Base-by-base conservation (phyloP, 1,139 yeast species). In the Zygoascus sp. region DNA sequence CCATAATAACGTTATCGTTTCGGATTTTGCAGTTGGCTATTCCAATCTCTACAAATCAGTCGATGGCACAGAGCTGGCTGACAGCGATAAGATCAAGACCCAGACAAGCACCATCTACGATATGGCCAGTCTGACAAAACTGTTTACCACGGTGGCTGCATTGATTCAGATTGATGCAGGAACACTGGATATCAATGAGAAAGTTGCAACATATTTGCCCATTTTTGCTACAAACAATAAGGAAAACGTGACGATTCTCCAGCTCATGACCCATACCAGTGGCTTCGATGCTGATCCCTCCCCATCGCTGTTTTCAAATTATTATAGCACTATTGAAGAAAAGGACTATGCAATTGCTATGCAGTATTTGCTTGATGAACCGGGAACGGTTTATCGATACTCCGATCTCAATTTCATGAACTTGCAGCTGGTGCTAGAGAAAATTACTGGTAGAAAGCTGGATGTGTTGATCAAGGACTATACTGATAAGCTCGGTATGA, bases 281-380 rank as follows among this genome's bases (percentile, higher is more conserved):
- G 56, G 56, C 11, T 52, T 51, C 23, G 49, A 50, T 15, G 46
- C 53, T 13, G 54, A 52, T 19, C 56, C 56, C 10, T 27, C 28
- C 15, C 55, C 55, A 3, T 21, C 41, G 11, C 43, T 52, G 20
- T 23, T 38, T 16, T 38, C 34, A 22, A 41, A 43, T 7, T 34
- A 39, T 21, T 17, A 32, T 9, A 5, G 11, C 10, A 13, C 23
- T n/a, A 11, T 30, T 11, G 35, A 35, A 22, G 40, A 48, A 38
- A 44, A 50, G 11, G 43, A 42, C n/a, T 27, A 35, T 16, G 53
- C 47, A 2, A 42, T 42, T n/a, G 37, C 45, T 34, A 42, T 38
- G 45, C 36, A 39, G 22, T 36, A 32, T 32, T 41, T 51, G 20
- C 16, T 41, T 23, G 42, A 50, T 39, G 41, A 42, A 22, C 55